Conservation (phyloP, 2,329 filamentous ascomycete species). For the Setomelanomma holmii region DNA sequence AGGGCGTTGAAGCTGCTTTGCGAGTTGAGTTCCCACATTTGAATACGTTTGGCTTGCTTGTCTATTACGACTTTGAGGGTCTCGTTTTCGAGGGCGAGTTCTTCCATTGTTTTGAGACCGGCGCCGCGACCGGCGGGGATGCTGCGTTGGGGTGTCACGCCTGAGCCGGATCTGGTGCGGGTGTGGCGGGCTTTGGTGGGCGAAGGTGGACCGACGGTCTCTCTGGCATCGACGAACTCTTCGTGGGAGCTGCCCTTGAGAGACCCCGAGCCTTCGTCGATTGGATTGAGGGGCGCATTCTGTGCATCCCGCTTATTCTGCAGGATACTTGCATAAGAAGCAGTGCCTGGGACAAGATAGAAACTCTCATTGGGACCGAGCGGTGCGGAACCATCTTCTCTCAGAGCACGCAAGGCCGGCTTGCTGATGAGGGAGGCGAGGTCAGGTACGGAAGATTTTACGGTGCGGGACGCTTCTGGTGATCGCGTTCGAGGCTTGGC, state of each 20-base stretch:
- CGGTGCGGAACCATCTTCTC: conserved; percentile 66
- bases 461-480: conserved; percentile 38
- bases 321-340: conserved; percentile 91
- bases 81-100: conserved; percentile 86
- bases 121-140: conserved; percentile 44
- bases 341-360: conserved; percentile 93
- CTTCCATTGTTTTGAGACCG: conserved; percentile 76
- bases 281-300: conserved; percentile 47
- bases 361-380: conserved; percentile 62
- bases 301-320: conserved; percentile 36
- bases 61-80: conserved; percentile 86
- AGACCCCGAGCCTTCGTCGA: conserved; percentile 49
- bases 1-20: conserved; percentile 87
- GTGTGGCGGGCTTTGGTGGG: conserved; percentile 50
- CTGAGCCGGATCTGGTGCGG: conserved; percentile 14
- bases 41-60: conserved; percentile 83
- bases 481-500: conserved; percentile 31
- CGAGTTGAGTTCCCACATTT: conserved; percentile 90
- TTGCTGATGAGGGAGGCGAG: conserved; percentile 83
- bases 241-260: conserved; percentile 57
- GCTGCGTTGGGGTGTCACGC: conserved; percentile 35
- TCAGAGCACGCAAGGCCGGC: conserved; percentile 80
- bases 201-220: conserved; percentile 62
- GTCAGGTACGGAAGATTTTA: conserved; percentile 69
- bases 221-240: conserved; percentile 87